These are phyloP conservation scores for Calocybe cyanea DNA, from an alignment of 768 basidiomycete genomes.

Conservation along the genomic window DNA sequence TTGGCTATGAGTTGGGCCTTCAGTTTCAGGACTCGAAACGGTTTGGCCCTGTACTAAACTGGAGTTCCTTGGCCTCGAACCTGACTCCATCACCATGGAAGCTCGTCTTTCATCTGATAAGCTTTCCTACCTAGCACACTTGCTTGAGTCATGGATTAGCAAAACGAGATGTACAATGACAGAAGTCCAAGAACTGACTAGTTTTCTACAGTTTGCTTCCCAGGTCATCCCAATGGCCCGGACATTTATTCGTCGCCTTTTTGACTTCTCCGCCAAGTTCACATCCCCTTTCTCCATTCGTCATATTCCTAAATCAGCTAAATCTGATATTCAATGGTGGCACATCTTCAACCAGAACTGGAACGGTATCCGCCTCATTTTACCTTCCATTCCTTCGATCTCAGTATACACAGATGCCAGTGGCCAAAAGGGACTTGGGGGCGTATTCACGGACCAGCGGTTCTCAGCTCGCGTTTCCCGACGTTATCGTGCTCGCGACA, in stretches of 20 bases:
- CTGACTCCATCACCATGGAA: slow-evolving; percentile 22
- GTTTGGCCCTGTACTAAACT: slow-evolving; percentile 18
- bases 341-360: slow-evolving; percentile 17
- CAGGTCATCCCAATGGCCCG: slow-evolving; percentile 29
- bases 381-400: slow-evolving; percentile 8
- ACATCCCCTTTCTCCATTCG: slow-evolving; percentile 14
- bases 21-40: slow-evolving; percentile 26
- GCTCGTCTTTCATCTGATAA: slow-evolving; percentile 29
- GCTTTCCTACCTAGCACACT: slow-evolving; percentile 18
- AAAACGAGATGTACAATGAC: slow-evolving; percentile 17
- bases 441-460: slow-evolving; percentile 5
- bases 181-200: slow-evolving; percentile 27
- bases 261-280: slow-evolving; percentile 26
- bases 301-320: slow-evolving; percentile 19
- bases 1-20: slow-evolving; percentile 21
- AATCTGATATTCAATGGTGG: slow-evolving; percentile 31
- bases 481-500: background rate
- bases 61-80: slow-evolving; percentile 25
- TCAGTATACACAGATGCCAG: slow-evolving; percentile 30
- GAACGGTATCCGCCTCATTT: slow-evolving; percentile 25
- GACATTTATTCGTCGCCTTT: slow-evolving; percentile 24
- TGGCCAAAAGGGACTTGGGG: slow-evolving; percentile 26
- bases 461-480: background rate
- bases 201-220: slow-evolving; percentile 30
- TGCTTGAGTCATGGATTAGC: slow-evolving; percentile 20